These are phyloP conservation scores for Stemphylium lycopersici DNA, from an alignment of 2,329 filamentous ascomycete species.

Conservation along the genomic window DNA sequence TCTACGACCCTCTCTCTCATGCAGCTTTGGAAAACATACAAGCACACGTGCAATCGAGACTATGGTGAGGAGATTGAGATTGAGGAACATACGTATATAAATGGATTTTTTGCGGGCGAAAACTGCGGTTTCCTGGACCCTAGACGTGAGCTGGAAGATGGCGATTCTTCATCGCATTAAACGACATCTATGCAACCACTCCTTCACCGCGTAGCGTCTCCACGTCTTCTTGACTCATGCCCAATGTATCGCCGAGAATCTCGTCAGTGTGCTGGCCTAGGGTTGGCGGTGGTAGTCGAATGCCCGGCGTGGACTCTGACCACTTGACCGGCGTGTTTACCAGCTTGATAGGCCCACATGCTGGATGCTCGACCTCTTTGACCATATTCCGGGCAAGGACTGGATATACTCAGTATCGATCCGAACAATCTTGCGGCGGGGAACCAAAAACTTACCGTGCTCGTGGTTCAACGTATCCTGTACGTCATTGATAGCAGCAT, in stretches of 20 bases:
- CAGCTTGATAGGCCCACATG: slow-evolving; percentile 84
- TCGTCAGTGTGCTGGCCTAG: slow-evolving; percentile 61
- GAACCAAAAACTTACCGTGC: slow-evolving; percentile 65
- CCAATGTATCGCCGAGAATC: slow-evolving; percentile 39
- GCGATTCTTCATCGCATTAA: too few species aligned
- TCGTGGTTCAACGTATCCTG: slow-evolving; percentile 81
- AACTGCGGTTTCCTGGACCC: too few species aligned
- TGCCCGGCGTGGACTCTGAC: slow-evolving; percentile 77
- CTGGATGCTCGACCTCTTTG: slow-evolving; percentile 79
- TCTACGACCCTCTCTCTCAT: too few species aligned
- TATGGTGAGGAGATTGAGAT: too few species aligned
- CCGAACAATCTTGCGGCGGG: background rate
- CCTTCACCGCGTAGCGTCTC: slow-evolving; percentile 41
- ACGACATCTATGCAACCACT: slow-evolving; percentile 39
- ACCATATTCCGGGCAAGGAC: slow-evolving; percentile 84
- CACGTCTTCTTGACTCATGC: slow-evolving; percentile 42
- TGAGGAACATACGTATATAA: too few species aligned
- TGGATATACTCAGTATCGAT: slow-evolving; percentile 35
- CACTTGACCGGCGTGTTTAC: slow-evolving; percentile 96
- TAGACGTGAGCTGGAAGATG: too few species aligned
- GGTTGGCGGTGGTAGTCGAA: slow-evolving; percentile 79
- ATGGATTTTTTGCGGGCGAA: too few species aligned
- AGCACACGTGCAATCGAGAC: too few species aligned
- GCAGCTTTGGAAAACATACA: too few species aligned
- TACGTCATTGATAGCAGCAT: slow-evolving; percentile 92